Conservation (phyloP, 2,329 filamentous ascomycete species). For the Ophiocordyceps camponoti-rufipedis region DNA sequence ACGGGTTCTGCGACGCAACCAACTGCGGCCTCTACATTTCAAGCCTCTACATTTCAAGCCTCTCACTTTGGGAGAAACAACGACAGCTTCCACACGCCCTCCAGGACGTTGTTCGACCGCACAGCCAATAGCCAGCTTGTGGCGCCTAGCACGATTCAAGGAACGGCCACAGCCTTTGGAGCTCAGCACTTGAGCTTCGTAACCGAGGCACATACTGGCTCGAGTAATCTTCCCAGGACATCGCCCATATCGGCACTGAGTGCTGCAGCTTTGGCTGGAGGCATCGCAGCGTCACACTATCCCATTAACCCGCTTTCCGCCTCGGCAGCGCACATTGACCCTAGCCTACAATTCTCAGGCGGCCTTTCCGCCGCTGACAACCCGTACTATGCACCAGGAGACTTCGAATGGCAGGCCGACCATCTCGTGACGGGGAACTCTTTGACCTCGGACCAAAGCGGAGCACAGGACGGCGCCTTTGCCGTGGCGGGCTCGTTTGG, state of each 20-base stretch:
- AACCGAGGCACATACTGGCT: neutral
- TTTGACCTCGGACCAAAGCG: neutral
- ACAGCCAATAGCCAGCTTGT: neutral
- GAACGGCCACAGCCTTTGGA: constrained; percentile 1
- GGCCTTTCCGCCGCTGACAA: neutral
- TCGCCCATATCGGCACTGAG: neutral
- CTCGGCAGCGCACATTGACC: constrained; percentile 3
- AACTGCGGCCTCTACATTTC: constrained; percentile 1
- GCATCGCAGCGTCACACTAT: neutral
- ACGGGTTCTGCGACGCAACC: constrained; percentile 2
- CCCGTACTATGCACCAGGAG: neutral
- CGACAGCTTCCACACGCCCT: constrained; percentile 3
- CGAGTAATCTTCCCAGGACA: neutral
- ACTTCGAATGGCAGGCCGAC: neutral
- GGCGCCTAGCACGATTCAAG: neutral
- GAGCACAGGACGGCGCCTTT: neutral
- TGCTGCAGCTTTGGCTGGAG: neutral
- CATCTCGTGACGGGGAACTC: neutral
- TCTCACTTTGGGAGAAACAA: neutral
- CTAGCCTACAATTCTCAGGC: constrained; percentile 3
- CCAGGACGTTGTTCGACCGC: constrained; percentile 3
- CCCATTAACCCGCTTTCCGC: neutral
- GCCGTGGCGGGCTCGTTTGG: neutral
- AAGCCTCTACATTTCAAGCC: neutral
- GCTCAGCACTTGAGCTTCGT: neutral